These are phyloP conservation scores for Ophiorrhiza pumila DNA, from an alignment of 257 asterid genomes.

Conservation along the genomic window DNA sequence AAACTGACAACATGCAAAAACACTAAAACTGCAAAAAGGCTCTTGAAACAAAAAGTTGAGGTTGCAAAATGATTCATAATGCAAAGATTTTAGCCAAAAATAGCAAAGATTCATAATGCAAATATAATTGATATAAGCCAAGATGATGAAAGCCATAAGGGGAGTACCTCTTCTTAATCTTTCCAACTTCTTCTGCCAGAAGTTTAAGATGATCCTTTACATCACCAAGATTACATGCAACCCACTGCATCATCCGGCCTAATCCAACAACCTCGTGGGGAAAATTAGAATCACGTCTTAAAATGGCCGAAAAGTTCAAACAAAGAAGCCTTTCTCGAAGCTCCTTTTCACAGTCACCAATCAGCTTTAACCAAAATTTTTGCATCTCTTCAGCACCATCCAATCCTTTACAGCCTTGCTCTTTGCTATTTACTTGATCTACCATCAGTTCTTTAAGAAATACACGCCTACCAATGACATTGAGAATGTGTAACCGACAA, in stretches of 20 bases:
- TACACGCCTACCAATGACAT: conserved; percentile 60
- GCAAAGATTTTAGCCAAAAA: conserved; percentile 2
- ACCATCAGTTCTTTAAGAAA: conserved; percentile 39
- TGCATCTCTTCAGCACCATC: conserved; percentile 31
- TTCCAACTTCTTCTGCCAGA: conserved; percentile 48
- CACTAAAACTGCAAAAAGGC: not conserved
- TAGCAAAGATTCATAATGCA: not conserved
- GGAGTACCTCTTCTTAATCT: conserved; percentile 56
- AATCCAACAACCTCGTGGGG: conserved; percentile 38
- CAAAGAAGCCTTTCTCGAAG: conserved; percentile 70
- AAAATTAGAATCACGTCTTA: conserved; percentile 30
- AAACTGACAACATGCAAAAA: no score
- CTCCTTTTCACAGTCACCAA: conserved; percentile 60
- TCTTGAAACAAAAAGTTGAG: not conserved
- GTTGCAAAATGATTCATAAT: not conserved
- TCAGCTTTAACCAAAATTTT: conserved; percentile 56
- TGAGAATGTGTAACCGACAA: conserved; percentile 72
- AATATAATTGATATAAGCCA: not conserved
- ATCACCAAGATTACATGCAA: conserved; percentile 35
- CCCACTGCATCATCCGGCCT: conserved; percentile 80
- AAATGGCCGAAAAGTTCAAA: conserved; percentile 40
- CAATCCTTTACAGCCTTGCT: conserved; percentile 30
- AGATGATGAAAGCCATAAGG: not conserved
- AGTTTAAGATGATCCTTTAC: conserved; percentile 43
- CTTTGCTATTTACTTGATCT: conserved; percentile 23